Conservation (phyloP, 768 basidiomycete genomes). For the Mrakia frigida region DNA sequence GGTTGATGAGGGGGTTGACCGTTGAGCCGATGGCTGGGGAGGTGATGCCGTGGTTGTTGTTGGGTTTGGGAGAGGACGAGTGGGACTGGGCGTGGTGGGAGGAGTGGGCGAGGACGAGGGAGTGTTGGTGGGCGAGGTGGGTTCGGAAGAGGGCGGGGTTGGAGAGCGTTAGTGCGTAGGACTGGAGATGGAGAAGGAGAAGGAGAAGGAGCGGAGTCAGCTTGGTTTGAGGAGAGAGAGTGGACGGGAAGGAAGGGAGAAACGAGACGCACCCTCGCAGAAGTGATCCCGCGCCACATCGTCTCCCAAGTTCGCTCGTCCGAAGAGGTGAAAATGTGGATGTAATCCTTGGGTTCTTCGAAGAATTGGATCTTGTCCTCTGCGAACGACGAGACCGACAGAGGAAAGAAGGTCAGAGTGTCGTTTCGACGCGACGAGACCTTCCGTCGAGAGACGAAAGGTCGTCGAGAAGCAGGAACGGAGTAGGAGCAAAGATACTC, state of each 20-base stretch:
- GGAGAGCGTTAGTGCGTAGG: neutral
- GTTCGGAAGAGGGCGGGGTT: conserved; percentile 18
- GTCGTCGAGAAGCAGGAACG: neutral
- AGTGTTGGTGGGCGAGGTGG: neutral
- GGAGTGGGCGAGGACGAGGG: neutral
- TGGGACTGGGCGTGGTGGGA: neutral
- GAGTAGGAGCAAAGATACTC: conserved; percentile 75
- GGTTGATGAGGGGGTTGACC: conserved; percentile 2
- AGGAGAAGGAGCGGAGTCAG: neutral
- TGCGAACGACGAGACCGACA: conserved; percentile 41
- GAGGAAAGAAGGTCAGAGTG: conserved; percentile 11
- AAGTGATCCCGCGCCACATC: conserved; percentile 25
- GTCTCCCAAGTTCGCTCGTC: conserved; percentile 43
- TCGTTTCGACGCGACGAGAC: too few species aligned
- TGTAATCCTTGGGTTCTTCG: conserved; percentile 79
- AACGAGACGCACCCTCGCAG: conserved; percentile 19
- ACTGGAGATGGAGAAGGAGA: neutral
- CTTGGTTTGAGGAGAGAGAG: neutral
- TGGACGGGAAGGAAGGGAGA: neutral
- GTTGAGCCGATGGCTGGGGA: neutral
- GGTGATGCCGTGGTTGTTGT: neutral
- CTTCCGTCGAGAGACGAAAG: neutral
- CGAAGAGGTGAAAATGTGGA: conserved; percentile 72
- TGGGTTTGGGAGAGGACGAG: neutral
- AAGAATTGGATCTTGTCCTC: conserved; percentile 80